Evolutionary conservation across 1,139 yeast species (phyloP).

Genomic region (Yamadazyma mexicana): DNA sequence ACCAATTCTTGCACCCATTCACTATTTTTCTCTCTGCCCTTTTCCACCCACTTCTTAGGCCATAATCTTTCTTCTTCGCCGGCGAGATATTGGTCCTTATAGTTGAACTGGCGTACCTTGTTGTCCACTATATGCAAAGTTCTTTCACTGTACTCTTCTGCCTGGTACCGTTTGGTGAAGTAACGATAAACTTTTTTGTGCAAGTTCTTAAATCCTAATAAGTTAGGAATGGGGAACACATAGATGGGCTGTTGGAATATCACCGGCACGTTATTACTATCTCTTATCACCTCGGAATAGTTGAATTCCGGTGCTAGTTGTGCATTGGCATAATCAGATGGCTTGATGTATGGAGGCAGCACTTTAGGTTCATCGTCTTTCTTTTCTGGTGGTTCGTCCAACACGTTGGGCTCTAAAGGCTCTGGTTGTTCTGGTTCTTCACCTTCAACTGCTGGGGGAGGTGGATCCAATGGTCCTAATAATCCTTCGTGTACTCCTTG

Average conservation of each 20-base stretch:
- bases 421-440: conserved; percentile 10
- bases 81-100: conserved; percentile 55
- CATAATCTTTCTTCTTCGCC: conserved; percentile 81
- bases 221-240: conserved; percentile 70
- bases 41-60: conserved; percentile 84
- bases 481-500: conserved; percentile 93
- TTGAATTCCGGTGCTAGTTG: conserved; percentile 63
- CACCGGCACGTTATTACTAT: conserved; percentile 50
- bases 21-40: conserved; percentile 66
- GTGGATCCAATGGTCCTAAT: conserved; percentile 82
- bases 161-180: conserved; percentile 69
- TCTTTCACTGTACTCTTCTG: conserved; percentile 66
- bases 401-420: not conserved
- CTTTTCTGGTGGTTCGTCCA: not conserved
- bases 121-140: conserved; percentile 63
- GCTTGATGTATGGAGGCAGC: conserved; percentile 54
- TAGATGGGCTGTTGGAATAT: conserved; percentile 73
- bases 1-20: conserved; percentile 86
- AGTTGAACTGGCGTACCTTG: conserved; percentile 54
- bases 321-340: conserved; percentile 55
- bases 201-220: conserved; percentile 74
- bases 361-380: not conserved
- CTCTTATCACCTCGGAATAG: conserved; percentile 21
- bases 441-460: conserved; percentile 26
- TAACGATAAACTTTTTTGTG: conserved; percentile 78